Base-by-base conservation (phyloP, 2,329 filamentous ascomycete species). In the Penicillium sp. region DNA sequence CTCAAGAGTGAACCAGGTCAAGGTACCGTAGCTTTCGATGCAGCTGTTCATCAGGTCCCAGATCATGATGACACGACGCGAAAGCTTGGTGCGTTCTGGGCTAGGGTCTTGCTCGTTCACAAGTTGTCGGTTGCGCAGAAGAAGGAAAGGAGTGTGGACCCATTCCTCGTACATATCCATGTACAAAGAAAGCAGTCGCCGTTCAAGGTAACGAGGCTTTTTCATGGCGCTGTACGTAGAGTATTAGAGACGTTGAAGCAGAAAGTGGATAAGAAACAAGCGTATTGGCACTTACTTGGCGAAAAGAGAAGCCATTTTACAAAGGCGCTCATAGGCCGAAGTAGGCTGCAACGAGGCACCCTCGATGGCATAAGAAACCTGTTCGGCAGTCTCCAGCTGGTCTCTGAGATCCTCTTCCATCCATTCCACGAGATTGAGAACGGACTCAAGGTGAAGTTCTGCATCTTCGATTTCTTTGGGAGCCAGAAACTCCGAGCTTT, bases 121-220 rank as follows among this genome's bases (percentile, higher is more conserved):
- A n/a, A 65, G 46, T n/a, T 62, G 61, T 3, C 53, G 49, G 50
- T 62, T 62, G 39, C 60, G 58, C 15, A 60, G 52, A 15, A 48
- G 42, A 7, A 67, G 46, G 40, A 68, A 70, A 16, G 59, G 47
- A 4, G 47, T 59, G 51, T 65, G 66, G 32, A 70, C 40, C 57
- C 61, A 66, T n/a, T 56, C 46, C 12, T 70, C 66, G 41, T 62
- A 71, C 2, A 71, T 51, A 8, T 65, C 57, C 31, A 62, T 50
- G 41, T 64, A 65, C 39, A 62, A 34, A 21, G 46, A 27, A 1
- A 71, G 60, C 4, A 70, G 57, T 6, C 32, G 49, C 6, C 59
- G 50, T 46, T 70, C 68, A 16, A 60, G 37, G 7, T 39, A 18
- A 12, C 56, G 60, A 1, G 65, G 59, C 29, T 61, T 65, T 15